Conservation (phyloP, 2,329 filamentous ascomycete genomes). For the Didymella arachidicola region DNA sequence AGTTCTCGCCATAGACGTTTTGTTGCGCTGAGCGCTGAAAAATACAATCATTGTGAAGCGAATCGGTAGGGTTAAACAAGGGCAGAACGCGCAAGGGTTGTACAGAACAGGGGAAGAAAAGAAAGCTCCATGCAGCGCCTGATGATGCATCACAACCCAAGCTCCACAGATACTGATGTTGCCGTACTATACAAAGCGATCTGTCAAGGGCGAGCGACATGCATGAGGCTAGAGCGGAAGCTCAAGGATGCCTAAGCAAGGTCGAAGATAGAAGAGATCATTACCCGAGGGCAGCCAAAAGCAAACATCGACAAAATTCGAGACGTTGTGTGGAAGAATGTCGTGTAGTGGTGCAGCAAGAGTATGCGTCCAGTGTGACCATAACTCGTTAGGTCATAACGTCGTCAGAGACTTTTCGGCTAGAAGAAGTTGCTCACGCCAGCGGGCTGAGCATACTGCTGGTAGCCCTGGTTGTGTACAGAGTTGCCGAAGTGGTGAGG, state of each 20-base stretch:
- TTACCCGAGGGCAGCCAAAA: constrained; percentile 32
- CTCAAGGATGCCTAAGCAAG: constrained; percentile 31
- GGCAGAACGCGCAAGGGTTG: constrained; percentile 18
- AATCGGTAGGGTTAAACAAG: constrained; percentile 26
- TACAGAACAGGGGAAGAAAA: constrained; percentile 18
- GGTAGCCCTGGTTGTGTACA: constrained; percentile 53
- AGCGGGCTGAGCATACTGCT: constrained; percentile 51
- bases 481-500: constrained; percentile 49
- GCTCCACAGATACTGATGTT: constrained; percentile 46
- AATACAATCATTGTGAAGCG: constrained; percentile 30
- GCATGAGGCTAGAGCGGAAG: constrained; percentile 26
- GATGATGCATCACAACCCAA: constrained; percentile 40
- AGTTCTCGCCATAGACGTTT: constrained; percentile 24
- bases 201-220: constrained; percentile 29
- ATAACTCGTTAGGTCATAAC: constrained; percentile 61
- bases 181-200: constrained; percentile 49
- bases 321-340: constrained; percentile 31
- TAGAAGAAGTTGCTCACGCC: constrained; percentile 57
- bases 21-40: constrained; percentile 26
- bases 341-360: constrained; percentile 31
- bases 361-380: constrained; percentile 33
- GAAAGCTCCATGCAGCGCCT: constrained; percentile 34
- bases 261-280: constrained; percentile 41
- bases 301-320: constrained; percentile 35
- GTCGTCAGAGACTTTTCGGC: constrained; percentile 50